Conservation (phyloP, 495 filamentous ascomycete species). For the Hypomontagnella monticulosa region DNA sequence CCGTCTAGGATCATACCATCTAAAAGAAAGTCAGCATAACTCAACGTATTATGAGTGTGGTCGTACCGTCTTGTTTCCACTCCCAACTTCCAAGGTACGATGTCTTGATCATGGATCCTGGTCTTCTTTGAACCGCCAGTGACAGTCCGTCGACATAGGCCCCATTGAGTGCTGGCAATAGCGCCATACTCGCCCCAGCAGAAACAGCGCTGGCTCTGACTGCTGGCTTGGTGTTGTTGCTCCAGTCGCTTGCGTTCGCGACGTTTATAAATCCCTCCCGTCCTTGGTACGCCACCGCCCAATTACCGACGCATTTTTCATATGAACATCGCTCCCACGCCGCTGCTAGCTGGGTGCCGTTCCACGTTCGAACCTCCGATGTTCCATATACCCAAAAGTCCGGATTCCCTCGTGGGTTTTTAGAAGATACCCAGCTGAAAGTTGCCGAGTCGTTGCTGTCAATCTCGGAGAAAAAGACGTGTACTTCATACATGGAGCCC, state of each 20-base stretch:
- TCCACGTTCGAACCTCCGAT: constrained; percentile 19
- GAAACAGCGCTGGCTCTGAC: constrained; percentile 25
- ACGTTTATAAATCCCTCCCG: constrained; percentile 19
- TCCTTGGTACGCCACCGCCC: constrained; percentile 27
- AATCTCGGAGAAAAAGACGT: constrained; percentile 28
- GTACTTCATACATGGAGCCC: constrained; percentile 20
- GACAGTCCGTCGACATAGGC: constrained; percentile 24
- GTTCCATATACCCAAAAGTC: constrained; percentile 26
- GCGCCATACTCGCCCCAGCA: constrained; percentile 19
- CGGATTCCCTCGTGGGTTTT: constrained; percentile 6
- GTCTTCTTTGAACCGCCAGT: constrained; percentile 28
- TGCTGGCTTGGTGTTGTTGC: constrained; percentile 5
- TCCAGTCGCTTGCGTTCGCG: constrained; percentile 29
- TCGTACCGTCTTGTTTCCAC: constrained; percentile 35
- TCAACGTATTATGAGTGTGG: no score
- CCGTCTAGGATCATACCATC: constrained; percentile 32
- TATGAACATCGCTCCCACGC: constrained; percentile 32
- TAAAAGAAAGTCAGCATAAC: constrained; percentile 5
- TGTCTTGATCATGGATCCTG: constrained; percentile 24
- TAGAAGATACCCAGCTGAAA: constrained; percentile 29
- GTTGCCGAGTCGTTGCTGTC: neutral
- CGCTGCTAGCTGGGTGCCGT: constrained; percentile 17
- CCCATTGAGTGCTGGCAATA: constrained; percentile 17
- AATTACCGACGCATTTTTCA: constrained; percentile 17
- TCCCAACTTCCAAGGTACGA: constrained; percentile 21